Evolutionary conservation across 441 rosid species (phyloP).

Genomic region (Syzygium syzygioides): DNA sequence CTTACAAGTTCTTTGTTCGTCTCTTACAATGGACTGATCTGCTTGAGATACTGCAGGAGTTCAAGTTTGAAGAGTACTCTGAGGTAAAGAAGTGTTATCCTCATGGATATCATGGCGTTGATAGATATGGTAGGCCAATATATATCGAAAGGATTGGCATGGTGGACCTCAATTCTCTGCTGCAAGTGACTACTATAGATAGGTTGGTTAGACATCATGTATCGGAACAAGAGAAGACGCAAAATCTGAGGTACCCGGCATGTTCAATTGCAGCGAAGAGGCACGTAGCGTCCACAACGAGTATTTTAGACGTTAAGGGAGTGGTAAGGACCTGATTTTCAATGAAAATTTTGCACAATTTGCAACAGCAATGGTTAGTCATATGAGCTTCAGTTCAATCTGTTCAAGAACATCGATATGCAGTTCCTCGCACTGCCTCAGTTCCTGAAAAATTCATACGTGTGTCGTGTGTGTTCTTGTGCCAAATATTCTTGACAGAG

Average conservation of each 20-base stretch:
- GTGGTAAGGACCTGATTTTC: conserved; percentile 29
- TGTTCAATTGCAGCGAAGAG: conserved; percentile 49
- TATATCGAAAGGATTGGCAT: conserved; percentile 55
- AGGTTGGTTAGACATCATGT: conserved; percentile 50
- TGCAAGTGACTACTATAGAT: conserved; percentile 35
- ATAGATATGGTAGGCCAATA: conserved; percentile 49
- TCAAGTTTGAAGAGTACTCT: conserved; percentile 31
- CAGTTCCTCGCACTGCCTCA: neutral
- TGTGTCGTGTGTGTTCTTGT: neutral
- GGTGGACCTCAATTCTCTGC: conserved; percentile 39
- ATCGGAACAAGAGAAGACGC: conserved; percentile 49
- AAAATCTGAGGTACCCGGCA: conserved; percentile 41
- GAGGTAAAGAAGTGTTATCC: conserved; percentile 55
- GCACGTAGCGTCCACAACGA: conserved; percentile 50
- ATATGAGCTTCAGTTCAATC: neutral
- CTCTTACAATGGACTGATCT: neutral
- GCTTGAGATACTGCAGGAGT: conserved; percentile 30
- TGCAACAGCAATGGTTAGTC: neutral
- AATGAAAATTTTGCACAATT: neutral
- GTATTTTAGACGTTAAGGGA: conserved; percentile 55
- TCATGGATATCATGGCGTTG: conserved; percentile 59
- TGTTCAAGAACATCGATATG: no score
- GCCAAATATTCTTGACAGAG: no score
- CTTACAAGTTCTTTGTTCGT: neutral
- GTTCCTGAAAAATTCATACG: neutral